These are phyloP conservation scores for Dentipellis sp. DNA, from an alignment of 768 basidiomycete genomes.

Conservation along the genomic window DNA sequence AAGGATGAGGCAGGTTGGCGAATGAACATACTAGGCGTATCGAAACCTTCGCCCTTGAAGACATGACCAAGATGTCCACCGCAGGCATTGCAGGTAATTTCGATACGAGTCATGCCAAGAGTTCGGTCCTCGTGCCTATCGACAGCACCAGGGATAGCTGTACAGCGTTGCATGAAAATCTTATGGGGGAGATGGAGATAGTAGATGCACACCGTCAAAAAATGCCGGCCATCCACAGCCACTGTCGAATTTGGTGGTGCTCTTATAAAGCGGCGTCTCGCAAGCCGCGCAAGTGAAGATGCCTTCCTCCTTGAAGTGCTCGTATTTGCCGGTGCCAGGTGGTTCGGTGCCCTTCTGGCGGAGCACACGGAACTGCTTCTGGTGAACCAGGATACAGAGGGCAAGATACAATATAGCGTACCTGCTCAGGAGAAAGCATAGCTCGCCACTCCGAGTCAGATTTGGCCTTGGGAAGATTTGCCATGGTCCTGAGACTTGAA, in stretches of 20 bases:
- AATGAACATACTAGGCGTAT: conserved; percentile 50
- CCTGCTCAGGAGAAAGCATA: conserved; percentile 73
- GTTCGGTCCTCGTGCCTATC: conserved; percentile 63
- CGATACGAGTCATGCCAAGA: conserved; percentile 61
- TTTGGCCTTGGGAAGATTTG: conserved; percentile 27
- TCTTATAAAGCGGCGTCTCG: conserved; percentile 77
- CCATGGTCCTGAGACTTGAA: conserved; percentile 14
- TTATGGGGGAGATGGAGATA: neutral
- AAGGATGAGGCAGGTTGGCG: neutral
- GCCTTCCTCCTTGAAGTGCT: conserved; percentile 57
- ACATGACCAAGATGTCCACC: conserved; percentile 94
- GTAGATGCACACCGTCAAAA: conserved; percentile 64
- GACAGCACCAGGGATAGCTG: conserved; percentile 88
- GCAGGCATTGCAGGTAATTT: conserved; percentile 86
- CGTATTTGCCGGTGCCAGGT: conserved; percentile 71
- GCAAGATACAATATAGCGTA: conserved; percentile 23
- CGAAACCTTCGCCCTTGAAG: conserved; percentile 85
- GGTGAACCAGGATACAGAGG: neutral
- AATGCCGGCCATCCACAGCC: conserved; percentile 99
- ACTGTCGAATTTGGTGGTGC: conserved; percentile 83
- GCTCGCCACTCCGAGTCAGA: conserved; percentile 81
- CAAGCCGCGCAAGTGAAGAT: conserved; percentile 77
- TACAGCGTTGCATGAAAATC: neutral
- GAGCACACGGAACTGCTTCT: conserved; percentile 67
- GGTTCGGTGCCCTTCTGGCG: conserved; percentile 83